Base-by-base conservation (phyloP, 2,329 filamentous ascomycete genomes). In the Colletotrichum sp. region DNA sequence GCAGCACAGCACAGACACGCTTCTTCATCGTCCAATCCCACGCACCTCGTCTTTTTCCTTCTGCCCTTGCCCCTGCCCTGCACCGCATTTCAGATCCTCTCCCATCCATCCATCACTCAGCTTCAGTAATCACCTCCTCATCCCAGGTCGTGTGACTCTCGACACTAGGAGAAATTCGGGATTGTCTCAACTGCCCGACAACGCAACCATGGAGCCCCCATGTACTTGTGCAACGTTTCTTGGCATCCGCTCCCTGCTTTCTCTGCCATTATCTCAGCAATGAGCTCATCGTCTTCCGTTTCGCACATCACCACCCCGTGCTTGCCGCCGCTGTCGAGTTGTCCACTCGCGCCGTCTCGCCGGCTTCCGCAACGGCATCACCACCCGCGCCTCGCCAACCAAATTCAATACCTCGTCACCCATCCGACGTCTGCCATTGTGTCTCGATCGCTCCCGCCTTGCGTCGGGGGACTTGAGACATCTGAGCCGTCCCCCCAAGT, bases 211-310 rank as follows among this genome's bases (percentile, higher is more conserved):
- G 74, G 74, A 73, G 59, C 44, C 57, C 65, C 70, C 74, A 76
- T 74, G 71, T 65, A 74, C 29, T 55, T 65, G 74, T 69, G 74
- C 52, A 74, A 76, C 74, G 59, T 74, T 74, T 69, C 70, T 74
- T 74, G 70, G 70, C 70, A 69, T 13, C 64, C 44, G 69, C 71
- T 69, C 64, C 64, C 25, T 59, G 27, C 36, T 27, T 65, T 59
- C 59, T 74, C 64, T 36, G 39, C 70, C 74, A n/a, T 65, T 64
- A 69, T 69, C 70, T 39, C 13, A 61, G 69, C 73, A 69, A 69
- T 73, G 70, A 69, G 70, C 73, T 69, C 70, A 76, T 69, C 57
- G 57, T 73, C 73, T 72, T 63, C 57, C 62, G 30, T 44, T 72
- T 52, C 27, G 27, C 36, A 25, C 39, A 39, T 75, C 63, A 25